Base-by-base conservation (phyloP, 495 filamentous ascomycete genomes). In the Podospora bellae-mahoneyi region DNA sequence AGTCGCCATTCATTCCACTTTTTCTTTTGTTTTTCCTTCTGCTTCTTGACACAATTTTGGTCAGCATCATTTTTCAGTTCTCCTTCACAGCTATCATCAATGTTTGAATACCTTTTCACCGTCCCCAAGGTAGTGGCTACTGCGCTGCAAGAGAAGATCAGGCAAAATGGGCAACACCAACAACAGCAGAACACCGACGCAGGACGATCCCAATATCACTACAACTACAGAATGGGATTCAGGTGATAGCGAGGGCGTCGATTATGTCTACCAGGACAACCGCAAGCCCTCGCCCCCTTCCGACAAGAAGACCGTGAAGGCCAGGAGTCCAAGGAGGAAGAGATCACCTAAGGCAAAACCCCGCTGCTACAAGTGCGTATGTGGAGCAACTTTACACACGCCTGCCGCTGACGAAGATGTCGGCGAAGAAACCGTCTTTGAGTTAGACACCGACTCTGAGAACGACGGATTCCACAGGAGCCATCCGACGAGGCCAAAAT, bases 211-310 rank as follows among this genome's bases (percentile, higher is more conserved):
- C 19, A 66, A 34, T 48, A 65, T 57, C 13, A 71, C 66, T 55
- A 68, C 71, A 56, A 76, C 72, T 19, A 76, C 72, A 19, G 74
- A 76, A 63, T 76, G 69, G 61, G 74, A 76, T 54, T 76, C 74
- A 44, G 74, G 73, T 65, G 74, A 72, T 20, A 74, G 71, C 23
- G 74, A 70, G 55, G 64, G 68, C 1, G 66, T 72, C 28, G 68
- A 67, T 62, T 74, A 71, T 39, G 69, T 71, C 60, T 76, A 74
- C 68, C 61, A 73, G 60, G 66, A 68, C 18, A 44, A 65, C 32
- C 62, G 30, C 39, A 27, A 1, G 27, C 3, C 20, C 34, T 16
- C 55, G 5, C n/a, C 55, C 23, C 20, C 28, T 4, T 64, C 63
- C 16, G 66, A 60, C n/a, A 26, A 58, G 30, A 59, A 16, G 13